phyloP scores from a whole-genome alignment of 1,284 basidiomycete species.

The Ustilago tritici region DNA sequence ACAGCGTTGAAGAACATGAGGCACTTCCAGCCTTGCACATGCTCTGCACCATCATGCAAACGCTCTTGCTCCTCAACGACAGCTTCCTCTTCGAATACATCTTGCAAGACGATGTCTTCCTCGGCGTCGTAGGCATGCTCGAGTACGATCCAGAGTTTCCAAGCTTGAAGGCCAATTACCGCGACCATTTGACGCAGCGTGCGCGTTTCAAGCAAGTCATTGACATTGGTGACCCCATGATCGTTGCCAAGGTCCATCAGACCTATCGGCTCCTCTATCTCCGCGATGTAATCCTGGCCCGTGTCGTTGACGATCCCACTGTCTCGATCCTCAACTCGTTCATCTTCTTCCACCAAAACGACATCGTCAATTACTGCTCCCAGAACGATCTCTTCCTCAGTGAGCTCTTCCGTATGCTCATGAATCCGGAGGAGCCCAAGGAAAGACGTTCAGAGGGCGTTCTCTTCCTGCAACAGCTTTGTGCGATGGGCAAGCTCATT shows the following conservation, averaged over 20 bases:
- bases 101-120: constrained; percentile 90
- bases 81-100: constrained; percentile 94
- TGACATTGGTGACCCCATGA: constrained; percentile 62
- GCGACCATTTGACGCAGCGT: constrained; percentile 85
- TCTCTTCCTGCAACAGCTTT: constrained; percentile 89
- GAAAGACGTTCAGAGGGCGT: constrained; percentile 62
- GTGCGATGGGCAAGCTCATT: constrained; percentile 94
- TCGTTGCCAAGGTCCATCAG: constrained; percentile 81
- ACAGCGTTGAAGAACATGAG: constrained; percentile 91
- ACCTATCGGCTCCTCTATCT: constrained; percentile 96
- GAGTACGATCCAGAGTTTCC: constrained; percentile 99
- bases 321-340: constrained; percentile 96
- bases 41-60: constrained; percentile 91
- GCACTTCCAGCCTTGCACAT: constrained; percentile 88
- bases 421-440: constrained; percentile 26
- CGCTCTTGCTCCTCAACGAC: constrained; percentile 94
- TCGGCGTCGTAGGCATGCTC: constrained; percentile 93
- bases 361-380: constrained; percentile 92
- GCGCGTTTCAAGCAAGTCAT: constrained; percentile 76
- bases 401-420: constrained; percentile 78
- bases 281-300: constrained; percentile 95
- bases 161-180: constrained; percentile 92
- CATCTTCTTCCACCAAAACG: constrained; percentile 98
- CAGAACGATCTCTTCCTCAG: constrained; percentile 80
- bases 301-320: constrained; percentile 93